Evolutionary conservation across 352 stramenopile species (phyloP), one percentile per base, ranked within the genome.

Genomic region (Phytophthora crassamura): DNA sequence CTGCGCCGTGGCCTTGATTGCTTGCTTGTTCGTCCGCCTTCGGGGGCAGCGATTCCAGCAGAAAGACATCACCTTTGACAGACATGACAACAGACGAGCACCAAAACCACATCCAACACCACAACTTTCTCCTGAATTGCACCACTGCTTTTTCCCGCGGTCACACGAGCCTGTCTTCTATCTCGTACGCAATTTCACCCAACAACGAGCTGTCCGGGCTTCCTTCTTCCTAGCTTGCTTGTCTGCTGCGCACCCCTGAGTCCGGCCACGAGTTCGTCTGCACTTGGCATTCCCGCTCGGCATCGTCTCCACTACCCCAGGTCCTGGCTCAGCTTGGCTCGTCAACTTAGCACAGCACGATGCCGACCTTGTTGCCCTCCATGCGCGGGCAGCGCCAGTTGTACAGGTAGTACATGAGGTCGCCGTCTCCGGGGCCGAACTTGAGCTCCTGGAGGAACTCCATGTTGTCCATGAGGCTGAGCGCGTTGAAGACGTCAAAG

Each of bases 401-500:
- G 77, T 88, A 91, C 61, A 91, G 53, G 59, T 91, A 91, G 70
- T 91, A 91, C 77, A 80, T 76, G 11, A 91, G 68, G 28, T 91
- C 78, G 36, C 82, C 82, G 35, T 79, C 67, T 35, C 82, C 82
- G 7, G 84, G 59, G 39, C 77, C 75, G 28, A 91, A 90, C 59
- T 89, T 87, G 42, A 90, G 74, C 36, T 80, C 58, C 41, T 87
- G 47, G 10, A 91, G 58, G 43, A 90, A 85, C 51, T 91, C 67
- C 49, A 54, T 64, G 59, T 91, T 91, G 38, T 91, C 80, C 82
- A 90, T 90, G 28, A 91, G 58, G 16, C 53, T 84, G 20, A 91
- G 74, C 35, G 82, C 80, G 62, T 91, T 91, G 52, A 91, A 91
- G 30, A 91, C 83, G 55, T 91, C 83, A 58, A 87, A 78, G 50